Evolutionary conservation across 345 rosid species (phyloP).

Genomic region (Boechera stricta): DNA sequence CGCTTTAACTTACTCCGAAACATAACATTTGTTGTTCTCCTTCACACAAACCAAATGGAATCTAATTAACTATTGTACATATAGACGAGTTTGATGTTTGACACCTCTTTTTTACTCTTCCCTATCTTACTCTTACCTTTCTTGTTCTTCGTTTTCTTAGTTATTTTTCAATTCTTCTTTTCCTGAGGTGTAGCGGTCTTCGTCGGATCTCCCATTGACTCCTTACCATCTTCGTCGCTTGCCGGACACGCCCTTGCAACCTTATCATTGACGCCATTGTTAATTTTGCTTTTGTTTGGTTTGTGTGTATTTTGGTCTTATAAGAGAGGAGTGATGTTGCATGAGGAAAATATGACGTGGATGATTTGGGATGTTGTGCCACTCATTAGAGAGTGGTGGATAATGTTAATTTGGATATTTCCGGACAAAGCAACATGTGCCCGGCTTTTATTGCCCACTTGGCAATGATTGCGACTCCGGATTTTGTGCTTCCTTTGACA

Average conservation of each 20-base stretch:
- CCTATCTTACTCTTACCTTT: too few relatives aligned
- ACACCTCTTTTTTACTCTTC: too few relatives aligned
- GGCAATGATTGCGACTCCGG: neutral
- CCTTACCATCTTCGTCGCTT: slow-evolving; percentile 24
- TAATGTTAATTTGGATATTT: neutral
- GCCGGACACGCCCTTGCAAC: slow-evolving; percentile 40
- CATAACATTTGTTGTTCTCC: too few relatives aligned
- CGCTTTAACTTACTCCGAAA: too few relatives aligned
- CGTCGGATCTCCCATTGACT: slow-evolving; percentile 55
- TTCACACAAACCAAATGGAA: too few relatives aligned
- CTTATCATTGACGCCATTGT: slow-evolving; percentile 43
- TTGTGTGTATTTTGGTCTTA: slow-evolving; percentile 2
- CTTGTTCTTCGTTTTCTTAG: neutral
- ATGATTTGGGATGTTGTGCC: neutral
- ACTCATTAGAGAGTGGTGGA: neutral
- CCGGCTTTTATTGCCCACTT: neutral
- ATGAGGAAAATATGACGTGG: neutral
- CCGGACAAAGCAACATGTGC: slow-evolving; percentile 7
- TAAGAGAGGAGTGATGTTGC: slow-evolving; percentile 5
- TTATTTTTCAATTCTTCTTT: neutral
- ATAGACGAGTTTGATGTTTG: too few relatives aligned
- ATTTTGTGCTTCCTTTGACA: slow-evolving; percentile 23
- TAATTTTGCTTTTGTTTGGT: slow-evolving; percentile 2
- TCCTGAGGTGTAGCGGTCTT: slow-evolving; percentile 48
- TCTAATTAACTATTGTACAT: too few relatives aligned